Evolutionary conservation across 2,329 filamentous ascomycete genomes (phyloP), one percentile per base, ranked within the genome.

Genomic region (Ascosphaera pollenicola): DNA sequence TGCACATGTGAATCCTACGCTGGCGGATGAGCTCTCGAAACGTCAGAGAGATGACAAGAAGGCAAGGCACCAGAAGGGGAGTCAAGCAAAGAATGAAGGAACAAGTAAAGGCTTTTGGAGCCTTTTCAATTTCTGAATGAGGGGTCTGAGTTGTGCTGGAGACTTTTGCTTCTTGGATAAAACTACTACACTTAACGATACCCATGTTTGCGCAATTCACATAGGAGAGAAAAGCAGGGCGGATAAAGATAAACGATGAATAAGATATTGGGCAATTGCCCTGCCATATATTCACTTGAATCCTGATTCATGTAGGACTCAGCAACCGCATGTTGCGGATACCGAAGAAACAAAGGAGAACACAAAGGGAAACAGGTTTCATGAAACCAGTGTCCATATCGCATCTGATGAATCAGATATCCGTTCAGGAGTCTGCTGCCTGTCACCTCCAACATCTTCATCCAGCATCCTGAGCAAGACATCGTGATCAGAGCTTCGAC

Each of bases 1-100:
- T 51, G 78, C 82, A 1, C 84, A 93, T 43, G 76, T 92, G 1
- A 87, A 85, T 7, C 83, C 83, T 0, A 62, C 68, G 37, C 56
- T 94, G 3, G 72, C 82, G 0, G 64, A 67, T 2, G 74, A 75
- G 43, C 89, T 95, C 44, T 66, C 68, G 42, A 68, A 79, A 19
- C 65, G 82, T n/a, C 79, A 81, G 3, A 55, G 58, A 11, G 61
- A 41, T 47, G 24, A 28, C 7, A 28, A 28, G 24, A 13, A 47
- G 36, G 34, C 40, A 2, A 43, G 37, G 38, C 36, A 43, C 15
- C 39, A 39, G 24, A 41, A 39, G 3, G 6, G 19, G 10, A n/a
- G 10, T 10, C 39, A 35, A 15, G 35, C 28, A 5, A 32, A 21
- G 2, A 21, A 36, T 1, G 21, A 34, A 26, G 30, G 35, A 7